Percentiles rank a stretch among this genome's conserved stretches.
Evolutionary conservation across 805 yeast species (phyloP).

Genomic region (Metschnikowia lachancei): DNA sequence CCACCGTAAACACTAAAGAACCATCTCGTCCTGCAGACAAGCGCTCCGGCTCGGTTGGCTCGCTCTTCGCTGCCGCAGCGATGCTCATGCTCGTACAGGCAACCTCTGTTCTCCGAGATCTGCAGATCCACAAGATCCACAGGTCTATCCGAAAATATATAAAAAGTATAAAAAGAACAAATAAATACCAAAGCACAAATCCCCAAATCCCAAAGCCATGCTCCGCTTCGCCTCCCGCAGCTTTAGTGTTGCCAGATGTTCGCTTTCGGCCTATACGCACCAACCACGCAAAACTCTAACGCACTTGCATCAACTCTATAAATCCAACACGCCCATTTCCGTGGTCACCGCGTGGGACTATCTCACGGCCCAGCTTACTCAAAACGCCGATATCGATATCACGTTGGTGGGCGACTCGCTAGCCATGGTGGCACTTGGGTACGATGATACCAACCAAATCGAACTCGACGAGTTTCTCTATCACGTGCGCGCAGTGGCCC

Average conservation of each 20-base stretch:
- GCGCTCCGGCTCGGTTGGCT: too few relatives aligned
- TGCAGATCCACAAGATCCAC: too few relatives aligned
- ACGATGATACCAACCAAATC: slow-evolving; percentile 69
- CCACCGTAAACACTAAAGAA: too few relatives aligned
- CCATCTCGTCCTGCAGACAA: too few relatives aligned
- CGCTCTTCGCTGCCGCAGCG: too few relatives aligned
- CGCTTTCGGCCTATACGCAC: slow-evolving; percentile 13
- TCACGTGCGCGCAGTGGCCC: slow-evolving; percentile 69
- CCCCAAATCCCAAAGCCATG: slow-evolving; percentile 4
- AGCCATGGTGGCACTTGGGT: slow-evolving; percentile 89
- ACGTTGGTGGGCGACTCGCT: slow-evolving; percentile 87
- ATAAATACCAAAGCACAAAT: background rate
- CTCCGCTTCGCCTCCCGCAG: slow-evolving; percentile 10
- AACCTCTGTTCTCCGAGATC: too few relatives aligned
- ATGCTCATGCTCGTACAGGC: too few relatives aligned
- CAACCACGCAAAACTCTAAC: slow-evolving; percentile 15
- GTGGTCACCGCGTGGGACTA: slow-evolving; percentile 86
- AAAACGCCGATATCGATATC: slow-evolving; percentile 63
- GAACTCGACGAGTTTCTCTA: slow-evolving; percentile 76
- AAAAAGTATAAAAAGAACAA: background rate
- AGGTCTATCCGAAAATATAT: background rate
- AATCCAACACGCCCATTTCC: slow-evolving; percentile 29
- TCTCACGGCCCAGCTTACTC: slow-evolving; percentile 70
- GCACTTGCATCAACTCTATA: slow-evolving; percentile 11
- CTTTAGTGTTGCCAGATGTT: slow-evolving; percentile 5